These are phyloP conservation scores for Candida vartiovaarae DNA, from an alignment of 805 yeast species.

Conservation along the genomic window DNA sequence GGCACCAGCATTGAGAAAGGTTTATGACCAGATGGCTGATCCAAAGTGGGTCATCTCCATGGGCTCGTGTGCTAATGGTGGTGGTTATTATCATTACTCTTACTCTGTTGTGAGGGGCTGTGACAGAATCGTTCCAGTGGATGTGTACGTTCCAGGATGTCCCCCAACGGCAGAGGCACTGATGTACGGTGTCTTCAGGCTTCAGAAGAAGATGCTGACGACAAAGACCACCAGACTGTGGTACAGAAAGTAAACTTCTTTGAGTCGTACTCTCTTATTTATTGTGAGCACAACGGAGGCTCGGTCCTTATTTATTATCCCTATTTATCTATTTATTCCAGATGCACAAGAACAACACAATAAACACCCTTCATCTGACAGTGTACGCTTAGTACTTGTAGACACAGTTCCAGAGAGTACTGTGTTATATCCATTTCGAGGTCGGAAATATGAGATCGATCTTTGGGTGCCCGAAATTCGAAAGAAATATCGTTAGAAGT, in stretches of 20 bases:
- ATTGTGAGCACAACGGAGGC: too few relatives aligned
- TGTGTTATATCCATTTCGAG: too few relatives aligned
- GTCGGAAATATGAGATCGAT: too few relatives aligned
- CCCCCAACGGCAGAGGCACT: conserved; percentile 90
- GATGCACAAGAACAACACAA: not conserved
- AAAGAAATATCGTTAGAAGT: too few relatives aligned
- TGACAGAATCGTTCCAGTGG: conserved; percentile 83
- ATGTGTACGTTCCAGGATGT: conserved; percentile 87
- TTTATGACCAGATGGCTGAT: conserved; percentile 90
- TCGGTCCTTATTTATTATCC: too few relatives aligned
- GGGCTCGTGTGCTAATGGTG: conserved; percentile 95
- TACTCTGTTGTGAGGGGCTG: conserved; percentile 88
- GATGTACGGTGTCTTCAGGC: conserved; percentile 83
- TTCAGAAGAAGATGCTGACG: conserved; percentile 84
- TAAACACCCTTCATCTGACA: not conserved
- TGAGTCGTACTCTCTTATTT: too few relatives aligned
- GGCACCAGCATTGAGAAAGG: conserved; percentile 93
- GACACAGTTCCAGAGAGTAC: too few relatives aligned
- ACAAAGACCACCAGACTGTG: conserved; percentile 77
- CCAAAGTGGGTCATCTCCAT: conserved; percentile 92
- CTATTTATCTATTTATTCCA: conserved; percentile 1
- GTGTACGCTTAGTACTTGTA: too few relatives aligned
- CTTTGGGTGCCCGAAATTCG: too few relatives aligned
- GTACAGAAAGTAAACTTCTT: conserved; percentile 50
- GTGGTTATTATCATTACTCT: conserved; percentile 87